These are phyloP conservation scores for Pseudogymnoascus sp. DNA, from an alignment of 2,329 filamentous ascomycete species.

Conservation along the genomic window DNA sequence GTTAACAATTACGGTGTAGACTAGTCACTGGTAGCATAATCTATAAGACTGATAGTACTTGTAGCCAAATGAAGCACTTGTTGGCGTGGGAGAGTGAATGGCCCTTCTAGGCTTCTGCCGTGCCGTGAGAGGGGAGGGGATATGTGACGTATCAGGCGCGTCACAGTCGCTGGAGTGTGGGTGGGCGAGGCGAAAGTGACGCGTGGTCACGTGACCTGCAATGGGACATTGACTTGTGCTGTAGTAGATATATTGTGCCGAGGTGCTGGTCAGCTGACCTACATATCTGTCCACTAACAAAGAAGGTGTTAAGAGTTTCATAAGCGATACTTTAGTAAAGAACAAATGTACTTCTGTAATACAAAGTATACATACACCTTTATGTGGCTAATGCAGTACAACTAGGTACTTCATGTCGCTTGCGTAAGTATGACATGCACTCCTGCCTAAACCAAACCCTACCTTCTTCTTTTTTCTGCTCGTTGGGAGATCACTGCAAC, in stretches of 20 bases:
- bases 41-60: background rate
- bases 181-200: background rate
- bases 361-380: background rate
- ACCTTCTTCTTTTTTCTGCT: background rate
- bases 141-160: conserved; percentile 2
- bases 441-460: conserved; percentile 7
- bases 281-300: background rate
- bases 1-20: background rate
- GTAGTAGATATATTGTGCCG: background rate
- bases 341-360: background rate
- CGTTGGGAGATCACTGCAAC: background rate
- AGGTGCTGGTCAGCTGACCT: background rate
- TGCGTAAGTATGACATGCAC: background rate
- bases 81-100: background rate
- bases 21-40: background rate
- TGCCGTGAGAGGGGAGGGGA: background rate
- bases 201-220: background rate
- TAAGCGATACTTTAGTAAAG: background rate
- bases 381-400: background rate
- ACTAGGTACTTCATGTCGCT: background rate
- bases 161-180: background rate
- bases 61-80: background rate
- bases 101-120: background rate
- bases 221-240: background rate
- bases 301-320: background rate